phyloP scores from a whole-genome alignment of 2,329 filamentous ascomycete genomes.

The Cryphonectria nitschkei region DNA sequence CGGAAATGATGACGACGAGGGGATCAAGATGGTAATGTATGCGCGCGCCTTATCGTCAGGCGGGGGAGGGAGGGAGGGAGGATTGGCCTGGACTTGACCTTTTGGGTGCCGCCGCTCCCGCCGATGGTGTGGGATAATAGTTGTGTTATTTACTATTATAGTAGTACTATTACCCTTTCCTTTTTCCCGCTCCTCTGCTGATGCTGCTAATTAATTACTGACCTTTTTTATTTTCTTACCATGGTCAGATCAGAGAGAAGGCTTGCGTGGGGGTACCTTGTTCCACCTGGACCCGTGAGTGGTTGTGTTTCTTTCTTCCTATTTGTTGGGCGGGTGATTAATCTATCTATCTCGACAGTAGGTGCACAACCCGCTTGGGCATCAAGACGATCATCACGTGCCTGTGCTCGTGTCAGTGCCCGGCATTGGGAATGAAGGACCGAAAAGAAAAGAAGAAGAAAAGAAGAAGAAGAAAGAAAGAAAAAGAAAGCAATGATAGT shows the following conservation, averaged over 20 bases:
- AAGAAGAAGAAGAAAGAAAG: neutral
- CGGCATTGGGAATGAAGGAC: neutral
- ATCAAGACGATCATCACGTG: neutral
- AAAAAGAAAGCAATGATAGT: neutral
- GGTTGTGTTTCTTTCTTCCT: neutral
- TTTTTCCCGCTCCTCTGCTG: no score
- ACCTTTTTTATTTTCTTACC: neutral
- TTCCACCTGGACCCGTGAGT: neutral
- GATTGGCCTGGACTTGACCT: neutral
- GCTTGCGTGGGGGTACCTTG: neutral
- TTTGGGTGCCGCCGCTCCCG: slow-evolving; percentile 2
- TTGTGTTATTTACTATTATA: neutral
- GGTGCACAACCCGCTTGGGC: neutral
- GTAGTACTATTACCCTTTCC: neutral
- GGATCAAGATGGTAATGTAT: neutral
- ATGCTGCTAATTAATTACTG: no score
- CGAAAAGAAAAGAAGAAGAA: no score
- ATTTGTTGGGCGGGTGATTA: neutral
- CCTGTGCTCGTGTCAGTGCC: neutral
- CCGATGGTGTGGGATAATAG: neutral
- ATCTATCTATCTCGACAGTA: neutral
- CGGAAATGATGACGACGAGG: neutral
- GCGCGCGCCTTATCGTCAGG: neutral
- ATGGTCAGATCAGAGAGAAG: neutral
- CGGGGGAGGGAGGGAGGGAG: neutral